Conservation (phyloP, 257 asterid genomes). For the Ophiorrhiza pumila region DNA sequence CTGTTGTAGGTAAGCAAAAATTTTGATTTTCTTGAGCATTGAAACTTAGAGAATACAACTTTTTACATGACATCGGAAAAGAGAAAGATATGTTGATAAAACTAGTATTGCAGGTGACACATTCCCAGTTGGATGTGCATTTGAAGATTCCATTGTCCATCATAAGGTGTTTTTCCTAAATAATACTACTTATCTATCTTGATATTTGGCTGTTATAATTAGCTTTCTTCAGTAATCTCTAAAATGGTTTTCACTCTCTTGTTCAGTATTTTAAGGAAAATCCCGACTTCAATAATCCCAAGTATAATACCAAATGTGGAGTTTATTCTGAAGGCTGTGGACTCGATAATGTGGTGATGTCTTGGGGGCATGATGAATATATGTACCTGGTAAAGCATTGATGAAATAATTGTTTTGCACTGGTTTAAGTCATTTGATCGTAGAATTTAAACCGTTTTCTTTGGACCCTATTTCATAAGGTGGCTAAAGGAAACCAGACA, state of each 20-base stretch:
- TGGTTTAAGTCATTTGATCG: neutral
- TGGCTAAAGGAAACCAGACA: slow-evolving; percentile 72
- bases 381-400: slow-evolving; percentile 57
- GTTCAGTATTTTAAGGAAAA: slow-evolving; percentile 67
- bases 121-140: slow-evolving; percentile 87
- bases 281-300: slow-evolving; percentile 46
- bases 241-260: neutral
- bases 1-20: slow-evolving; percentile 61
- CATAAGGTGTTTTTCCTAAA: slow-evolving; percentile 41
- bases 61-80: too few relatives aligned
- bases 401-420: too few relatives aligned
- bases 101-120: slow-evolving; percentile 55
- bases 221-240: neutral
- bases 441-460: neutral
- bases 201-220: neutral
- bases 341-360: slow-evolving; percentile 68
- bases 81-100: neutral
- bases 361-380: slow-evolving; percentile 95
- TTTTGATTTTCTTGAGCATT: neutral
- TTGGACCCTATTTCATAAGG: slow-evolving; percentile 33
- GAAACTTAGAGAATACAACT: too few relatives aligned
- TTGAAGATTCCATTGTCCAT: slow-evolving; percentile 68
- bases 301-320: slow-evolving; percentile 61
- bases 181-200: neutral
- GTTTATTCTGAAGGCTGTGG: slow-evolving; percentile 73